Evolutionary conservation across 108 stramenopile genomes (phyloP).

Genomic region (Discostella pseudostelligera): DNA sequence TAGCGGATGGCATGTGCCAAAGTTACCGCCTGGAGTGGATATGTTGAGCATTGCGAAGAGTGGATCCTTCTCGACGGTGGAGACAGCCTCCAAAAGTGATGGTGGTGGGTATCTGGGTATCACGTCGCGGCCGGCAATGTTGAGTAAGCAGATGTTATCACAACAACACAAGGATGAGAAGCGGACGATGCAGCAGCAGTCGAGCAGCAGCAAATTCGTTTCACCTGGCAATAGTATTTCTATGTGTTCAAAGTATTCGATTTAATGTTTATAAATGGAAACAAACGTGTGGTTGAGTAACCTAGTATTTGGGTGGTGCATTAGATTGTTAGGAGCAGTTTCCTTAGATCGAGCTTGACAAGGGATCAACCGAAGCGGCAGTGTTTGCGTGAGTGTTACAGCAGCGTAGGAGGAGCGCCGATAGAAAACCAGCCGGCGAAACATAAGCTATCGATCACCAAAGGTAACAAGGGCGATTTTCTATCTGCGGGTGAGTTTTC

Average conservation of each 20-base stretch:
- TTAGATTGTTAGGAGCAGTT: too few relatives aligned
- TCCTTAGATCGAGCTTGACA: too few relatives aligned
- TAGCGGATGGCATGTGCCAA: conserved; percentile 35
- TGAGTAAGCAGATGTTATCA: not conserved
- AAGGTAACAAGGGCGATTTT: too few relatives aligned
- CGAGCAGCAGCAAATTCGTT: too few relatives aligned
- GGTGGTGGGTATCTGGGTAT: not conserved
- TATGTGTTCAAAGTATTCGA: not conserved
- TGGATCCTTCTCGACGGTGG: conserved; percentile 1
- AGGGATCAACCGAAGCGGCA: too few relatives aligned
- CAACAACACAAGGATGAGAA: not conserved
- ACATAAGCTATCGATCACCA: too few relatives aligned
- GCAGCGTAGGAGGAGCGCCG: too few relatives aligned
- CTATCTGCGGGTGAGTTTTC: too few relatives aligned
- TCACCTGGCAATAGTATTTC: not conserved
- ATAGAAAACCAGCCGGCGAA: too few relatives aligned
- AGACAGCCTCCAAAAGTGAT: not conserved
- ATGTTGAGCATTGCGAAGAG: conserved; percentile 11
- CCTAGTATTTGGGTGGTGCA: too few relatives aligned
- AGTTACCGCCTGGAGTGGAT: conserved; percentile 21
- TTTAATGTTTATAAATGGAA: not conserved
- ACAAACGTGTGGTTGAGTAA: too few relatives aligned
- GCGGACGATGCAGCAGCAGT: not conserved
- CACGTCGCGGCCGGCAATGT: not conserved
- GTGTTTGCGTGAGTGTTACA: too few relatives aligned